Percentiles rank a stretch among this genome's conserved stretches.
phyloP scores from a whole-genome alignment of 257 asterid genomes.

The Capsicum baccatum region DNA sequence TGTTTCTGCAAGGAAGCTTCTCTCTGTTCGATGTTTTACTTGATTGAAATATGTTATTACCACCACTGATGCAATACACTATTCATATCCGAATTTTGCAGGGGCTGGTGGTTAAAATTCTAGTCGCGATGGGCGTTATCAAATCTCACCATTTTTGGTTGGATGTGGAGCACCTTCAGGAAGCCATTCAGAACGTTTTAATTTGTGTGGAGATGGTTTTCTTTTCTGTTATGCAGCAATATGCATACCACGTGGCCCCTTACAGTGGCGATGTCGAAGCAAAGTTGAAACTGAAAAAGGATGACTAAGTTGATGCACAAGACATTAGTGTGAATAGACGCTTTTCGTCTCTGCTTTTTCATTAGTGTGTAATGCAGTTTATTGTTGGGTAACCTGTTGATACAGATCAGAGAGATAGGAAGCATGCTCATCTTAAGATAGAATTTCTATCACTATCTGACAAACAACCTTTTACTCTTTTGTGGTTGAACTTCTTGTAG shows the following conservation, averaged over 20 bases:
- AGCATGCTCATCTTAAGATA: background rate
- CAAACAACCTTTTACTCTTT: background rate
- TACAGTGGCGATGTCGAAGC: constrained; percentile 77
- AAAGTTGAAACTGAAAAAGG: constrained; percentile 49
- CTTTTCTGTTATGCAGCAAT: constrained; percentile 77
- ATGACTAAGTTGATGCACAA: constrained; percentile 41
- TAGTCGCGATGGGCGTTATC: constrained; percentile 59
- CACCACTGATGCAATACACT: background rate
- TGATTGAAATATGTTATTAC: background rate
- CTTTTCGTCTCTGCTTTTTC: background rate
- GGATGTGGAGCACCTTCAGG: constrained; percentile 73
- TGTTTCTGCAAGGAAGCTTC: background rate
- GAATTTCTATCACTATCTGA: background rate
- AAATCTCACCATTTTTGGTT: constrained; percentile 91
- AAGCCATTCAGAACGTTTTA: constrained; percentile 70
- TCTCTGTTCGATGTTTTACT: background rate
- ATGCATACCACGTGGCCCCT: constrained; percentile 76
- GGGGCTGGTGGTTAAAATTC: constrained; percentile 69
- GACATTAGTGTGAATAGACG: constrained; percentile 3
- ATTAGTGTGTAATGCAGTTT: background rate
- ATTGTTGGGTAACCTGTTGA: background rate
- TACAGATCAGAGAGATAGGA: background rate
- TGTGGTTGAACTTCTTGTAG: constrained; percentile 1
- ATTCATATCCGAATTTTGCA: constrained; percentile 36
- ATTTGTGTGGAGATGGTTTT: constrained; percentile 85